A percentile compares a stretch with the other conserved stretches of the same genome.
Evolutionary conservation across 371 early-diverging fungal species (phyloP).

Genomic region (Saksenaea oblongispora): DNA sequence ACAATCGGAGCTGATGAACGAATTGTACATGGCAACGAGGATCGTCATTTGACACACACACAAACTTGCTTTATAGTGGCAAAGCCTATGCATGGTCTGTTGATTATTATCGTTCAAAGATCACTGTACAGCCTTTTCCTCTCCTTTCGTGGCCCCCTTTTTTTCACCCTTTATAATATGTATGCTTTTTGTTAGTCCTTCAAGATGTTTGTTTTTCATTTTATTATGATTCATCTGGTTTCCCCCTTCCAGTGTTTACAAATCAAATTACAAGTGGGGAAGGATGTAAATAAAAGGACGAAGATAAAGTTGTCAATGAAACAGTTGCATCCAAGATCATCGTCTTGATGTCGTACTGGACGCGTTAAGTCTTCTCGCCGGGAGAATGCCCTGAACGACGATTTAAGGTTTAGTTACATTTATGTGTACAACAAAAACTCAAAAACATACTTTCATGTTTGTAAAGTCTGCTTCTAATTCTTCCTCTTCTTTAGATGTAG

Average conservation of each 20-base stretch:
- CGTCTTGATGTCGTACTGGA: slow-evolving; percentile 1
- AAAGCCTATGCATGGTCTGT: background rate
- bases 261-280: background rate
- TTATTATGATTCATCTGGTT: background rate
- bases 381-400: background rate
- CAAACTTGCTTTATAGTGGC: background rate
- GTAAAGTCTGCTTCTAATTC: slow-evolving; percentile 10
- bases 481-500: slow-evolving; percentile 18
- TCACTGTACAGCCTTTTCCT: background rate
- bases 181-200: background rate
- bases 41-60: slow-evolving; percentile 4
- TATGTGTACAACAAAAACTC: slow-evolving; percentile 4
- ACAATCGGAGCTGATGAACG: slow-evolving; percentile 4
- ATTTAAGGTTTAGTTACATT: slow-evolving; percentile 1
- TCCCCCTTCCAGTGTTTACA: slow-evolving; percentile 1
- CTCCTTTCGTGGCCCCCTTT: background rate
- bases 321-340: background rate
- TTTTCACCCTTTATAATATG: background rate
- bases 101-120: background rate
- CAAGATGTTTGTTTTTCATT: background rate
- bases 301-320: background rate
- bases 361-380: slow-evolving; percentile 5
- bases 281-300: background rate
- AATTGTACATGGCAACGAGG: background rate
- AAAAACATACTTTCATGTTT: slow-evolving; percentile 10